Evolutionary conservation across 2,329 filamentous ascomycete genomes (phyloP).

Genomic region (Pseudogymnoascus sp.): DNA sequence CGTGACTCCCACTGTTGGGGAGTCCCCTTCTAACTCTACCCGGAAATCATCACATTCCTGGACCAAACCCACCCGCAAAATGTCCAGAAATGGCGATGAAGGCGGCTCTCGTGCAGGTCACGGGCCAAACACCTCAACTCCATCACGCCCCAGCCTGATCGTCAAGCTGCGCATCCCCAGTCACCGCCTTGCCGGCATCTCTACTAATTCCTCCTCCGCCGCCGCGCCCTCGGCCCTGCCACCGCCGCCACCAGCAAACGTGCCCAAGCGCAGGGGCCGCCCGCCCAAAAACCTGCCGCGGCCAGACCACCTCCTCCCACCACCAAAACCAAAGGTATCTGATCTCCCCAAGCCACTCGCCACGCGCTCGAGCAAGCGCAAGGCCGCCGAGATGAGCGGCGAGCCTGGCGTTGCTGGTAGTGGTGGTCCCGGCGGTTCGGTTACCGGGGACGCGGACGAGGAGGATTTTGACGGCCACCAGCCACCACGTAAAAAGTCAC

Average conservation of each 20-base stretch:
- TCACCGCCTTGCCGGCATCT: not conserved
- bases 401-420: not conserved
- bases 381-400: slow-evolving; percentile 17
- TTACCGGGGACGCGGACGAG: not conserved
- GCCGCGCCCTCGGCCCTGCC: not conserved
- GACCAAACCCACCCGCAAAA: not conserved
- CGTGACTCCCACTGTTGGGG: not conserved
- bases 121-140: not conserved
- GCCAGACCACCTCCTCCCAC: not conserved
- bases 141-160: not conserved
- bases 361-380: slow-evolving; percentile 17
- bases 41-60: not conserved
- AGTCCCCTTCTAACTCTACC: not conserved
- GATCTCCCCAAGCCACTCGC: not conserved
- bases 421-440: not conserved
- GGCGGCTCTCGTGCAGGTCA: not conserved
- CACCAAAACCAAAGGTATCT: not conserved
- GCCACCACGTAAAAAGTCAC: not conserved
- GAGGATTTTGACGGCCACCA: not conserved
- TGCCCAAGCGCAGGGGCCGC: not conserved
- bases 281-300: not conserved
- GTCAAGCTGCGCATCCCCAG: not conserved
- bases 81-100: not conserved
- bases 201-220: not conserved
- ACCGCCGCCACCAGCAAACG: not conserved